Conservation (phyloP, 139 green algal genomes). For the Asterochloris erici region DNA sequence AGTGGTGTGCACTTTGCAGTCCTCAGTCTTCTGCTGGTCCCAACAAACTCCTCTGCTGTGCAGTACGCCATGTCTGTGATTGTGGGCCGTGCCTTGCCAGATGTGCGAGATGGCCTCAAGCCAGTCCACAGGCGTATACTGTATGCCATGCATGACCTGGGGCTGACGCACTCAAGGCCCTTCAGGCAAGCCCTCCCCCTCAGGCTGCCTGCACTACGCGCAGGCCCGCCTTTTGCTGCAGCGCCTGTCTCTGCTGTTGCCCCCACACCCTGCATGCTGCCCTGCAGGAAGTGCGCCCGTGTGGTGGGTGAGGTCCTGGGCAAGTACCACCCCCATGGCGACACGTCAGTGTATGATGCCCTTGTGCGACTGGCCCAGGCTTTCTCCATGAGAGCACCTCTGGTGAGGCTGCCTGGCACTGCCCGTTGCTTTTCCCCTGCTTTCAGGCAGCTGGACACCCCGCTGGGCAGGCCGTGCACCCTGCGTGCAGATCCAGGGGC, state of each 20-base stretch:
- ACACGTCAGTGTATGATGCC: conserved; percentile 90
- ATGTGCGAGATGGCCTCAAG: conserved; percentile 97
- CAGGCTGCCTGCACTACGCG: neutral
- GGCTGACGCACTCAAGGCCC: conserved; percentile 71
- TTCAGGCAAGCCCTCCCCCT: conserved; percentile 35
- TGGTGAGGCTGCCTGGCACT: conserved; percentile 56
- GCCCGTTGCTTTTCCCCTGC: neutral
- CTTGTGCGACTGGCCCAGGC: conserved; percentile 93
- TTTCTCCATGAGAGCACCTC: conserved; percentile 72
- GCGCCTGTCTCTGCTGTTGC: neutral
- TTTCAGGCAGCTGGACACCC: neutral
- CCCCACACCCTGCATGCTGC: neutral
- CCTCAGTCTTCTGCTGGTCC: neutral
- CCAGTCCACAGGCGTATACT: conserved; percentile 97
- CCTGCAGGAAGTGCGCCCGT: conserved; percentile 82
- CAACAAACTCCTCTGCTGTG: neutral
- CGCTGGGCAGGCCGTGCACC: neutral
- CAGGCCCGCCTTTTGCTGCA: neutral
- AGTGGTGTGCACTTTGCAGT: neutral
- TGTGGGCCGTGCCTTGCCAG: conserved; percentile 90
- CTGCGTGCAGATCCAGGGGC: conserved; percentile 63
- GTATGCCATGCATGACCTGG: conserved; percentile 95
- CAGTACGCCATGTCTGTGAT: conserved; percentile 98
- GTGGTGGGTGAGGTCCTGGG: conserved; percentile 98
- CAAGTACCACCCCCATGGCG: conserved; percentile 97